These are phyloP conservation scores for Leccinum griseonigrum DNA, from an alignment of 1,284 basidiomycete species.

Conservation along the genomic window DNA sequence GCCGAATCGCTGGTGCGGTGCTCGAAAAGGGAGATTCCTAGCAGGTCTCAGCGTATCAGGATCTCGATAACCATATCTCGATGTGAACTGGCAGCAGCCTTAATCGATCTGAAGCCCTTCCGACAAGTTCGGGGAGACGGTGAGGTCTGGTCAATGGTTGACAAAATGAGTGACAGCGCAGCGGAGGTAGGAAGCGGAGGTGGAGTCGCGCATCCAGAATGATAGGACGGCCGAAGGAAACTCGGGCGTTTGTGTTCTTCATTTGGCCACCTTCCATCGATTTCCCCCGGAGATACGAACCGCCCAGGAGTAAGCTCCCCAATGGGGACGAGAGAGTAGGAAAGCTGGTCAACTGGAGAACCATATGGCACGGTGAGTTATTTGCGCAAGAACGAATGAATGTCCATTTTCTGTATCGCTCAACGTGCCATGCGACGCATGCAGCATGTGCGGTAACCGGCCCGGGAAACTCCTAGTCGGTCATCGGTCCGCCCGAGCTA, in stretches of 20 bases:
- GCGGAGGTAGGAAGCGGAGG: neutral
- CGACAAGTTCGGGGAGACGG: neutral
- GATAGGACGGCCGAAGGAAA: neutral
- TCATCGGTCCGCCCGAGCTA: neutral
- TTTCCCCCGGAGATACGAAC: neutral
- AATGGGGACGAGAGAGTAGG: neutral
- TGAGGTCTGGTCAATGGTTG: neutral
- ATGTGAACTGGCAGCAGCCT: neutral
- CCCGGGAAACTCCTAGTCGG: constrained; percentile 2
- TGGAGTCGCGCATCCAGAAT: neutral
- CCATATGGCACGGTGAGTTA: neutral
- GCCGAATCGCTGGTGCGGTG: neutral
- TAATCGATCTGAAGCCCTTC: neutral
- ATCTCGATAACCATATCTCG: neutral
- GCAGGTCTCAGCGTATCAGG: neutral
- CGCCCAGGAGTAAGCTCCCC: neutral
- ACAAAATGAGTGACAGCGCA: neutral
- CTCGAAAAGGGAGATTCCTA: neutral
- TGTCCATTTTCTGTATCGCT: neutral
- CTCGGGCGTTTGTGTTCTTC: neutral
- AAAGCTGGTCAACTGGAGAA: neutral
- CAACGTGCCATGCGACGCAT: neutral
- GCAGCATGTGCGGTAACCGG: neutral
- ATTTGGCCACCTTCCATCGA: neutral
- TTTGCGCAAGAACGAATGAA: neutral